Conservation (phyloP, 371 early-diverging fungal species). For the Mucor plumbeus region DNA sequence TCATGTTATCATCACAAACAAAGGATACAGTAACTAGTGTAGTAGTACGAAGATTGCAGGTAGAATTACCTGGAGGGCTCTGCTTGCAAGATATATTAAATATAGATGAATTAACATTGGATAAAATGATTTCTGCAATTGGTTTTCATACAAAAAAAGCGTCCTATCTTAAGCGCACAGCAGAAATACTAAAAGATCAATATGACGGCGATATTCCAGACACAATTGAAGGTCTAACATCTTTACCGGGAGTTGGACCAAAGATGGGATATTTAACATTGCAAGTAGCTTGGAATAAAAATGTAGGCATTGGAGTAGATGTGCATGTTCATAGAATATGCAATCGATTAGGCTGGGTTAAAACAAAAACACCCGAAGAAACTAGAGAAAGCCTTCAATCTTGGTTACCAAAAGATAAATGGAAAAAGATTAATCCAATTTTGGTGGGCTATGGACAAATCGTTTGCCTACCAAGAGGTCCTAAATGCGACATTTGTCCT, state of each 20-base stretch:
- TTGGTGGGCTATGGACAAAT: conserved; percentile 98
- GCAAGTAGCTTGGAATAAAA: conserved; percentile 88
- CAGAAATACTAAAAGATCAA: conserved; percentile 72
- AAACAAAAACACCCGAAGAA: conserved; percentile 80
- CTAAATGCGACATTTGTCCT: conserved; percentile 86
- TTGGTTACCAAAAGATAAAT: conserved; percentile 88
- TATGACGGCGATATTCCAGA: conserved; percentile 88
- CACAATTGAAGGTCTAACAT: conserved; percentile 76
- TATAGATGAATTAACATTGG: conserved; percentile 63
- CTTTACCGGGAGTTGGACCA: conserved; percentile 96
- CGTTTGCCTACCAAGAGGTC: conserved; percentile 80
- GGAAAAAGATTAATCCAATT: conserved; percentile 90
- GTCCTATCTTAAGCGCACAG: conserved; percentile 75
- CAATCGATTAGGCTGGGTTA: conserved; percentile 91
- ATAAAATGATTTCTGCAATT: conserved; percentile 79
- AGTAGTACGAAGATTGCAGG: conserved; percentile 72
- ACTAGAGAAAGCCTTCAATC: conserved; percentile 82
- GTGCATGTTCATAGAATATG: conserved; percentile 97
- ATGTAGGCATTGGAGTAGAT: conserved; percentile 97
- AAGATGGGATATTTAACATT: conserved; percentile 93
- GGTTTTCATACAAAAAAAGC: conserved; percentile 94
- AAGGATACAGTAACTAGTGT: conserved; percentile 91
- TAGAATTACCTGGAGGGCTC: conserved; percentile 70
- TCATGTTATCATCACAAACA: conserved; percentile 97
- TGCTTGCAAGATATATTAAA: conserved; percentile 61